Evolutionary conservation across 1,284 basidiomycete genomes (phyloP), one percentile per base, ranked within the genome.

Genomic region (Papiliotrema nemorosa): DNA sequence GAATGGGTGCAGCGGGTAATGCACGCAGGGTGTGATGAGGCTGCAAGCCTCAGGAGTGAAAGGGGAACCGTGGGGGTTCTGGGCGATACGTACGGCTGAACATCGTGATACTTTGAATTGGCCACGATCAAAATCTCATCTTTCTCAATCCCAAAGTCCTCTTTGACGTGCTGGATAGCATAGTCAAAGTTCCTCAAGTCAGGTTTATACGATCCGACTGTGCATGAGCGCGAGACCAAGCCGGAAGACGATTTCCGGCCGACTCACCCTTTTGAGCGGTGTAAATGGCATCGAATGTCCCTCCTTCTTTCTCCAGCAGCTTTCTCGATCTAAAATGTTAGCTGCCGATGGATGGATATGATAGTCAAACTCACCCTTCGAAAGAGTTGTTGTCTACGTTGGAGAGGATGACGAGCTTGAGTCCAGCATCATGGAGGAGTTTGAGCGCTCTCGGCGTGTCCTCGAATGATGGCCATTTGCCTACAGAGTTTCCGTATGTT

Each of bases 121-220:
- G 68, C 68, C 3, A 67, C 66, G 31, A 53, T 43, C 25, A 68
- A 54, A 14, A 68, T 62, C 27, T 68, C 57, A 18, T 53, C 45
- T 13, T 54, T 43, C 16, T 53, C 39, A 21, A 67, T 62, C 14
- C 52, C 60, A 39, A 59, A 63, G 22, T 60, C 50, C 22, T 60
- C 46, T n/a, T 62, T 47, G 36, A 67, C 44, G 24, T 52, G 31
- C 20, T 53, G 34, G 40, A 68, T 57, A 10, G 63, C 63, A 47
- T 68, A 63, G 12, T 62, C 50, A 38, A 70, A 68, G 57, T 68
- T 68, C 20, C 53, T 22, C 34, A 60, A 52, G 34, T 59, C 53
- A 18, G 67, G 68, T 50, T 68, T 70, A 55, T 67, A 68, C 2
- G 54, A 56, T 12, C 66, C 66, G 49, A 70, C 63, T 60, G 26